A percentile compares a stretch with the other conserved stretches of the same genome.
Evolutionary conservation across 192 early-diverging fungal species (phyloP).

Genomic region (Geranomyces michiganensis): DNA sequence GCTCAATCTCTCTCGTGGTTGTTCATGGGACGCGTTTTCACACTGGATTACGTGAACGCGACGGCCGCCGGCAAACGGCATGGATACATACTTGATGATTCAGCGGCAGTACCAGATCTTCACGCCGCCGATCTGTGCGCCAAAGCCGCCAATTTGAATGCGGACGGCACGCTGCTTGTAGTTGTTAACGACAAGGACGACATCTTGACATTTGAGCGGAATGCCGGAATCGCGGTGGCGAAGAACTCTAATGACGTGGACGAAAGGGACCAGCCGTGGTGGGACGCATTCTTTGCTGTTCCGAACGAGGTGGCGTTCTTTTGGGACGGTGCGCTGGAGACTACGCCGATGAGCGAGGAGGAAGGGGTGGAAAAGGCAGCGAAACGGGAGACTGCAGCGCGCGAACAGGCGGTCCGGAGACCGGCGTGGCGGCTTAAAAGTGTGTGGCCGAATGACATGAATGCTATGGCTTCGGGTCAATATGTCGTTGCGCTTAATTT

Average conservation of each 20-base stretch:
- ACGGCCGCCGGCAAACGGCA: background rate
- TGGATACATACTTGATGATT: slow-evolving; percentile 27
- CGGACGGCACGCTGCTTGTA: slow-evolving; percentile 10
- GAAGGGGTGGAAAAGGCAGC: background rate
- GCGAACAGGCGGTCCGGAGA: background rate
- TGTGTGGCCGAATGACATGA: slow-evolving; percentile 14
- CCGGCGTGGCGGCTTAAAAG: slow-evolving; percentile 8
- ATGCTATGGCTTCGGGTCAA: background rate
- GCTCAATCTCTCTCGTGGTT: slow-evolving; percentile 17
- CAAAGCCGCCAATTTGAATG: slow-evolving; percentile 14
- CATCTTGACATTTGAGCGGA: slow-evolving; percentile 24
- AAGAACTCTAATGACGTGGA: background rate
- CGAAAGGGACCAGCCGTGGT: background rate
- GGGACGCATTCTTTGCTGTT: slow-evolving; percentile 20
- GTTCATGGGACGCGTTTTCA: slow-evolving; percentile 25
- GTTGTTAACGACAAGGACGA: slow-evolving; percentile 23
- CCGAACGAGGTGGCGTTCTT: slow-evolving; percentile 30
- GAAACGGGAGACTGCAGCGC: background rate
- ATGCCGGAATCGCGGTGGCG: background rate
- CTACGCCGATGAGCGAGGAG: slow-evolving; percentile 6
- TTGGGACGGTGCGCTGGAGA: slow-evolving; percentile 20
- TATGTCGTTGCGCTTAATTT: background rate
- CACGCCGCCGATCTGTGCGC: background rate
- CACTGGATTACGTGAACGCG: slow-evolving; percentile 19
- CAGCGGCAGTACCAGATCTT: background rate